Percentiles rank a stretch among this genome's conserved stretches.
phyloP scores from a whole-genome alignment of 305 asterid genomes.

The Withania somnifera region DNA sequence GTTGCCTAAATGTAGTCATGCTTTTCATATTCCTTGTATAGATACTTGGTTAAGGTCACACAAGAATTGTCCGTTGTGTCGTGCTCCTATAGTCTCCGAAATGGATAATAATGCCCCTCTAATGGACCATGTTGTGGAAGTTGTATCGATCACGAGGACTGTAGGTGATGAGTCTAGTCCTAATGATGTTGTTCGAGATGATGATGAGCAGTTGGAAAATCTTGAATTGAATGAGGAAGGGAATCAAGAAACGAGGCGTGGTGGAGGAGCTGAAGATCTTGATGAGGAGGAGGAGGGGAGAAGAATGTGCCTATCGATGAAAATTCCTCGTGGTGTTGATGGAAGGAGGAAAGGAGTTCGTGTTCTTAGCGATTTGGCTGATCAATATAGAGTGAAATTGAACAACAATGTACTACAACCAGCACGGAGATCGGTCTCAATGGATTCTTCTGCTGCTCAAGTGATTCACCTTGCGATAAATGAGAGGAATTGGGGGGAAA shows the following conservation, averaged over 20 bases:
- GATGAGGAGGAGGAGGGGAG: constrained; percentile 3
- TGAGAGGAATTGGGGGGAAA: not conserved
- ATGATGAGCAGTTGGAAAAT: not conserved
- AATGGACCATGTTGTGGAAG: not conserved
- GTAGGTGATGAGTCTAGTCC: not conserved
- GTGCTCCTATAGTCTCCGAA: constrained; percentile 33
- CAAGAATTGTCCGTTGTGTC: constrained; percentile 68
- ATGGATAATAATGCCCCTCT: not conserved
- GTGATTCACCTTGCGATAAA: constrained; percentile 5
- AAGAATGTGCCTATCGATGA: not conserved
- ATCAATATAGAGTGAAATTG: constrained; percentile 11
- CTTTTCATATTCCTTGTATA: constrained; percentile 55
- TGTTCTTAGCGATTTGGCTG: constrained; percentile 34
- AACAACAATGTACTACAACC: constrained; percentile 20
- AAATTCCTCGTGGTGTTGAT: not conserved
- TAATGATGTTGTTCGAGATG: constrained; percentile 1
- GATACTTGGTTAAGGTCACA: constrained; percentile 74
- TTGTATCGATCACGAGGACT: not conserved
- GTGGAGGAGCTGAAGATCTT: not conserved
- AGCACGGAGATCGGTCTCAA: constrained; percentile 47
- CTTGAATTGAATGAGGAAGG: not conserved
- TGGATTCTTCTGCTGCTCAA: constrained; percentile 37
- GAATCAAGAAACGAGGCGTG: not conserved
- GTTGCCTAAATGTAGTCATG: constrained; percentile 69
- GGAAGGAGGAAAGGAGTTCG: constrained; percentile 8